These are phyloP conservation scores for Bassia scoparia DNA, from an alignment of 148 eudicot species.

Conservation along the genomic window DNA sequence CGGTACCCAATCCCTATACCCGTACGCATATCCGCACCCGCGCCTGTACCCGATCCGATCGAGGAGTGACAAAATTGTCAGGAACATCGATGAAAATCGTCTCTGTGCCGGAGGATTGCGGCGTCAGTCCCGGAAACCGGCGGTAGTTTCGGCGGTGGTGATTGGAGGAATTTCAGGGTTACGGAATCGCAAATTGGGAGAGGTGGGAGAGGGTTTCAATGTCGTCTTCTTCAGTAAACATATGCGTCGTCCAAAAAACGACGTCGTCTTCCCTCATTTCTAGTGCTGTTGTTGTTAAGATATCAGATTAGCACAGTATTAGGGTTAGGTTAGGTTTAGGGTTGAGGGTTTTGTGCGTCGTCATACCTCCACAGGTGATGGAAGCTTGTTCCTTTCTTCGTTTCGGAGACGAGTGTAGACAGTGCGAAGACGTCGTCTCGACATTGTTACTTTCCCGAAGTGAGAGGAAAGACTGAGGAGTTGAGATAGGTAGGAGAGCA, in stretches of 20 bases:
- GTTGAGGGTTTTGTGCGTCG: not conserved
- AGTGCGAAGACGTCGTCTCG: constrained; percentile 31
- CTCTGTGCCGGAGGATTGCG: constrained; percentile 26
- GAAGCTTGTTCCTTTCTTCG: constrained; percentile 22
- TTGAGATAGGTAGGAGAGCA: not conserved
- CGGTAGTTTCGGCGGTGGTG: constrained; percentile 21
- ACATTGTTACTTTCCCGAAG: constrained; percentile 4
- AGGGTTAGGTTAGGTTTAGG: no score
- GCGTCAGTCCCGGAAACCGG: not conserved
- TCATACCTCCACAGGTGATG: no score
- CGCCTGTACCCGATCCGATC: no score
- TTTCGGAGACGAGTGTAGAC: constrained; percentile 38
- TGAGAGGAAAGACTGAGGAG: not conserved
- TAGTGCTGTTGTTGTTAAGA: constrained; percentile 12
- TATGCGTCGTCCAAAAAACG: constrained; percentile 17
- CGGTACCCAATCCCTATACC: no score
- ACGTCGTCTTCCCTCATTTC: constrained; percentile 15
- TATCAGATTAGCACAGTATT: not conserved
- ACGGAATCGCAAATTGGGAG: constrained; percentile 36
- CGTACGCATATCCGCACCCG: no score
- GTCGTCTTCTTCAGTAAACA: constrained; percentile 19
- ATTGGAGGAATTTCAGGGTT: constrained; percentile 45
- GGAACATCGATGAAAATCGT: not conserved
- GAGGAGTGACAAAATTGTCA: constrained; percentile 22
- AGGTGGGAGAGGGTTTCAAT: constrained; percentile 27